phyloP scores from a whole-genome alignment of 192 early-diverging fungal genomes.

The Umbelopsis vinacea region DNA sequence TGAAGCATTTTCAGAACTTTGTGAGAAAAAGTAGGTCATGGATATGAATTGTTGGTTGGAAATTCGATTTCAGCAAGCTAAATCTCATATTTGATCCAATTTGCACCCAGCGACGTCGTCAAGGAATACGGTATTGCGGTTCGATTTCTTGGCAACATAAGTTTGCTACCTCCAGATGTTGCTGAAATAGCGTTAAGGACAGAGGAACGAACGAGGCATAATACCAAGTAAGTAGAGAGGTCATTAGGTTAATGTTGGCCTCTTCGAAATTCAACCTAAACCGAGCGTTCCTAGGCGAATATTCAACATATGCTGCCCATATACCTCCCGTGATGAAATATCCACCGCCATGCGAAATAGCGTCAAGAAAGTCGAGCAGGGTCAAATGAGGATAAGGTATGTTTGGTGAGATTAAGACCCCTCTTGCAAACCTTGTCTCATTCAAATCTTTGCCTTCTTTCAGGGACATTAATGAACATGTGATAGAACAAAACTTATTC shows the following conservation, averaged over 20 bases:
- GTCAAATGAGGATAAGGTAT: constrained; percentile 48
- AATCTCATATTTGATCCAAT: background rate
- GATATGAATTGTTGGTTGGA: constrained; percentile 23
- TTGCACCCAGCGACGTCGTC: constrained; percentile 69
- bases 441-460: background rate
- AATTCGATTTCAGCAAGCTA: background rate
- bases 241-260: background rate
- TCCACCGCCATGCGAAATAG: constrained; percentile 63
- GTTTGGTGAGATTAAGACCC: background rate
- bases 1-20: constrained; percentile 78
- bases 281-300: constrained; percentile 54
- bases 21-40: constrained; percentile 61
- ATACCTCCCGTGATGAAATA: constrained; percentile 93
- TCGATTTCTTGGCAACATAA: constrained; percentile 79
- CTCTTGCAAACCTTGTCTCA: background rate
- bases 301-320: constrained; percentile 92
- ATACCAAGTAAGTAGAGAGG: constrained; percentile 50
- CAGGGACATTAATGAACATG: constrained; percentile 68
- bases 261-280: background rate
- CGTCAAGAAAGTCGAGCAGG: constrained; percentile 63
- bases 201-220: constrained; percentile 65
- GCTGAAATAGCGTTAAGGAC: constrained; percentile 61
- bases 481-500: constrained; percentile 65
- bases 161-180: constrained; percentile 70
- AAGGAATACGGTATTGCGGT: constrained; percentile 71